Evolutionary conservation across 2,329 filamentous ascomycete species (phyloP), one percentile per base, ranked within the genome.

Genomic region (Arthrobotrys musiformis): DNA sequence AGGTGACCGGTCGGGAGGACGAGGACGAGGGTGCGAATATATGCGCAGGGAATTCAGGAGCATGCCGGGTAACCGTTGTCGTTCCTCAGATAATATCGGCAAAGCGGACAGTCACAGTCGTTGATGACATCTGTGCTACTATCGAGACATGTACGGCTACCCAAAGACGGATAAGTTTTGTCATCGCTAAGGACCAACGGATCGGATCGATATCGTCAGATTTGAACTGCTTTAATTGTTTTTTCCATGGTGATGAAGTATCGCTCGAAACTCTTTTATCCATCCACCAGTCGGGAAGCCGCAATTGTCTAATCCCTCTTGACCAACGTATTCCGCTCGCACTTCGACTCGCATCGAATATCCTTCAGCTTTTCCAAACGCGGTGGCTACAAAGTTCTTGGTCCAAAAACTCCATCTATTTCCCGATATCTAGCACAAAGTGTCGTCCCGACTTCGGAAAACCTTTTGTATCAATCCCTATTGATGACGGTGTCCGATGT

Each of bases 281-380:
- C 2, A 52, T 40, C 4, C n/a, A 11, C 4, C 58, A 52, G 15
- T 13, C 58, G 0, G 44, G 54, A 9, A 37, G 48, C 0, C 72
- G 64, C 13, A 28, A 40, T 13, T 69, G 52, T 15, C 48, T 50
- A 2, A 76, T 76, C 7, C 64, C 72, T 2, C 52, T 66, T 28
- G 66, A 78, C 13, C 58, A 70, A 15, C 64, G 76, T 11, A 78
- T 80, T 79, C 69, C 78, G 13, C 79, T 80, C 24, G 79, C 79
- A 1, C 30, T 80, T 5, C 48, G 70, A 13, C 60, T 80, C 2
- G 75, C 79, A 33, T 80, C 73, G 5, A 80, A 77, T 13, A 67
- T 80, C 15, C 76, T 80, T 13, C 79, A 80, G 37, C 73, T 80
- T 8, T 69, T 78, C n/a, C 35, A 63, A 42, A 80, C 76, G 33